Percentiles rank a stretch among this genome's conserved stretches.
These are phyloP conservation scores for Aspergillus ellipticus DNA, from an alignment of 495 filamentous ascomycete genomes.

Conservation along the genomic window DNA sequence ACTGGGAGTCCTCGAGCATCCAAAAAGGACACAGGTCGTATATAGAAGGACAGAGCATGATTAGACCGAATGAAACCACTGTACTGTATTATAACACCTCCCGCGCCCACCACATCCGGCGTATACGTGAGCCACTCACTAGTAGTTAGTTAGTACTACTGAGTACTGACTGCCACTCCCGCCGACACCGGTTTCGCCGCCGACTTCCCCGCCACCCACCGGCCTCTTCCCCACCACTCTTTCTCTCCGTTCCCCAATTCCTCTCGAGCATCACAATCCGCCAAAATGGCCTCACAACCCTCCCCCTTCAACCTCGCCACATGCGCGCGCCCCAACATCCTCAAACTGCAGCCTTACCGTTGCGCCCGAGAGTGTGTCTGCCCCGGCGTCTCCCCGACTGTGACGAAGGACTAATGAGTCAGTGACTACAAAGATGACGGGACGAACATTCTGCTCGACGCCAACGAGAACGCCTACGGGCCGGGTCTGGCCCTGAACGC, in stretches of 20 bases:
- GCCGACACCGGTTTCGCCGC: conserved; percentile 13
- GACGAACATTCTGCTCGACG: conserved; percentile 92
- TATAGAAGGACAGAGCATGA: neutral
- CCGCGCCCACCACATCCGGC: too few species aligned
- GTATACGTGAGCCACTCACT: neutral
- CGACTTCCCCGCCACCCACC: conserved; percentile 5
- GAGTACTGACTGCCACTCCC: neutral
- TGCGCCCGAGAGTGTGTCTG: conserved; percentile 75
- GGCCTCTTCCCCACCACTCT: conserved; percentile 1
- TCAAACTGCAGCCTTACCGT: conserved; percentile 77
- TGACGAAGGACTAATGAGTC: conserved; percentile 31
- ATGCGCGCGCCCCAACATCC: conserved; percentile 80
- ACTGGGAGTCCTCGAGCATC: neutral
- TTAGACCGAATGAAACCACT: neutral
- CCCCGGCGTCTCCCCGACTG: conserved; percentile 10
- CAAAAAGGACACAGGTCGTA: neutral
- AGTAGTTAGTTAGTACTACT: too few species aligned
- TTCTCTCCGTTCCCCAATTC: neutral
- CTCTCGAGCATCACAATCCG: neutral
- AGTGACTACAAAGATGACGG: conserved; percentile 99
- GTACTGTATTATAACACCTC: too few species aligned
- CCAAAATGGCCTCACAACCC: conserved; percentile 37
- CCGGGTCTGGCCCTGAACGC: conserved; percentile 57
- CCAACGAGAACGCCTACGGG: conserved; percentile 96
- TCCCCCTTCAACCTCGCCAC: conserved; percentile 70